Percentiles rank a stretch among this genome's conserved stretches.
Conservation (phyloP, 441 rosid species). For the Rhodomyrtus psidioides region DNA sequence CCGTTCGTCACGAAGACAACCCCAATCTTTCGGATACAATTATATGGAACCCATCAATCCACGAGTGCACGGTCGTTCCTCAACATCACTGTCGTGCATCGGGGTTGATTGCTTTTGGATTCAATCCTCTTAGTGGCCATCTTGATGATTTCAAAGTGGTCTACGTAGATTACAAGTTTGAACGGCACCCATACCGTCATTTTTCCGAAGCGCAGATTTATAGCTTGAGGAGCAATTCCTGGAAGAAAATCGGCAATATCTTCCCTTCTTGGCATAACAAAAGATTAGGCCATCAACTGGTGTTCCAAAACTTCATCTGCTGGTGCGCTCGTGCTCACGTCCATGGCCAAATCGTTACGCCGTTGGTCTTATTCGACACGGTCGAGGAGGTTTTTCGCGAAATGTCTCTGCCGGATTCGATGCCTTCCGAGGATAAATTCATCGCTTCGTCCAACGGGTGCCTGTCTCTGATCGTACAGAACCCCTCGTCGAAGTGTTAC, state of each 20-base stretch:
- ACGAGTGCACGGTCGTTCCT: neutral
- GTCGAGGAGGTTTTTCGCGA: neutral
- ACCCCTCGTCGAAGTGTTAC: neutral
- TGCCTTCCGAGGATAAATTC: neutral
- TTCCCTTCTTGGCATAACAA: neutral
- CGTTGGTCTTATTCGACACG: neutral
- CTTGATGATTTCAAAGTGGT: constrained; percentile 1
- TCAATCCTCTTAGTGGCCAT: neutral
- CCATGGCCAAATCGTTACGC: neutral
- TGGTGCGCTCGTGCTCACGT: neutral
- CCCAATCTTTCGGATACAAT: neutral
- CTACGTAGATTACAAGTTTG: neutral
- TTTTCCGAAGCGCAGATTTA: neutral
- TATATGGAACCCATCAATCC: neutral
- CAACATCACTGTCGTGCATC: neutral
- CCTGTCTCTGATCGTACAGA: neutral
- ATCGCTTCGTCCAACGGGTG: neutral
- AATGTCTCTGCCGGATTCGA: neutral
- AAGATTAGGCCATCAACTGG: neutral
- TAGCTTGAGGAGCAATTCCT: neutral
- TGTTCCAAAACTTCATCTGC: neutral
- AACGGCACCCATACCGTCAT: neutral
- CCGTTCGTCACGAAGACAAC: neutral
- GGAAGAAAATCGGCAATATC: neutral
- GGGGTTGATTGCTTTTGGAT: neutral